Evolutionary conservation across 2,329 filamentous ascomycete species (phyloP).

Genomic region (Penicillium sp.): DNA sequence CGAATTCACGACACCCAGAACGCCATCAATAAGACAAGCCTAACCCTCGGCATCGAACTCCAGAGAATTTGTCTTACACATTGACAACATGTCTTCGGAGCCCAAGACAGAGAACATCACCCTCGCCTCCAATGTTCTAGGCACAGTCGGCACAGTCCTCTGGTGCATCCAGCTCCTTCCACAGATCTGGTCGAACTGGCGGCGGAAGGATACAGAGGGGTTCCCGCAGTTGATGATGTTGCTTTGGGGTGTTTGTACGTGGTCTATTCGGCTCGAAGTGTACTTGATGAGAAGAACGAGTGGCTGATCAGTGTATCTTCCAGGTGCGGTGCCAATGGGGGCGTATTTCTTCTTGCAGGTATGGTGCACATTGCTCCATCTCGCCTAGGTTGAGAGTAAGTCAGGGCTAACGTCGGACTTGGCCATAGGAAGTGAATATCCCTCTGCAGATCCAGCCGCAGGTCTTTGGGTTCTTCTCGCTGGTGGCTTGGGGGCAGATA

Average conservation of each 20-base stretch:
- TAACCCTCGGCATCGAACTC: neutral
- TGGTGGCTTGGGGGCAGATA: slow-evolving; percentile 59
- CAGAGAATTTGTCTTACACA: neutral
- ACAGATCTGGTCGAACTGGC: slow-evolving; percentile 67
- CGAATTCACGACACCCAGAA: no score
- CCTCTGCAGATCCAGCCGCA: slow-evolving; percentile 61
- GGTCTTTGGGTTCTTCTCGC: slow-evolving; percentile 55
- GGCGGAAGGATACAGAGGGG: slow-evolving; percentile 64
- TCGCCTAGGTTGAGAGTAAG: neutral
- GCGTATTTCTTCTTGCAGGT: slow-evolving; percentile 59
- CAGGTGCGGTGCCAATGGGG: slow-evolving; percentile 55
- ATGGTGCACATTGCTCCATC: neutral
- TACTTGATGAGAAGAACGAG: no score
- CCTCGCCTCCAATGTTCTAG: slow-evolving; percentile 43
- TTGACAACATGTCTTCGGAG: slow-evolving; percentile 11
- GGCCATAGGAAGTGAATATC: slow-evolving; percentile 58
- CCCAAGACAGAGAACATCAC: slow-evolving; percentile 32
- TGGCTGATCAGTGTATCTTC: neutral
- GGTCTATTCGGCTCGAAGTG: neutral
- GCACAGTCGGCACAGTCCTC: slow-evolving; percentile 47
- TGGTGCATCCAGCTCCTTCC: slow-evolving; percentile 47
- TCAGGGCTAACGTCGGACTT: neutral
- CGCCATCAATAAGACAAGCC: neutral
- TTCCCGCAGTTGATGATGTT: slow-evolving; percentile 66
- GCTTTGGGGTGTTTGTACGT: slow-evolving; percentile 62